phyloP scores from a whole-genome alignment of 2,329 filamentous ascomycete genomes.

The Aspergillus hiratsukae region DNA sequence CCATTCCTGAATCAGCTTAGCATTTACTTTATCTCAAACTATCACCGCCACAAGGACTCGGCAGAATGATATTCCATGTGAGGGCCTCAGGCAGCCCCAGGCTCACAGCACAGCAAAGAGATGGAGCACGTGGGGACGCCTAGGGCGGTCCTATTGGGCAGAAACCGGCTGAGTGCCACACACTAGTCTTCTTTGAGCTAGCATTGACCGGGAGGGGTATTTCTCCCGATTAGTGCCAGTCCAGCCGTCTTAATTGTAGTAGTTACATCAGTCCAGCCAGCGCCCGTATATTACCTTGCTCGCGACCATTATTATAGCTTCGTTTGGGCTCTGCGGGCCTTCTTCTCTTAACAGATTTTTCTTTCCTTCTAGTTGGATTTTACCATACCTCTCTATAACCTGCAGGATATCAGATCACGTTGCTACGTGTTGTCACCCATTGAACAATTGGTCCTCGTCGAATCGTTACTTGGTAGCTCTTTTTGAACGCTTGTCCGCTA shows the following conservation, averaged over 20 bases:
- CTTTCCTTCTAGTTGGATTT: not conserved
- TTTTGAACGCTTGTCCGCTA: not conserved
- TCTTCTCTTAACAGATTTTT: not conserved
- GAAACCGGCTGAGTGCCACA: conserved; percentile 2
- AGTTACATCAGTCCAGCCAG: not conserved
- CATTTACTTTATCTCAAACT: conserved; percentile 1
- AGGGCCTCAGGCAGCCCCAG: not conserved
- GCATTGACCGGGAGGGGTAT: not conserved
- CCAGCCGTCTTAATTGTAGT: not conserved
- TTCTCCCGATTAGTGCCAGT: not conserved
- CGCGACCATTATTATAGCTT: not conserved
- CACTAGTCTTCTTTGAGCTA: not conserved
- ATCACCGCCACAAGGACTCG: conserved; percentile 8
- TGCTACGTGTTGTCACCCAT: not conserved
- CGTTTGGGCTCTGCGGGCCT: not conserved
- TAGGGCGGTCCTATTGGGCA: conserved; percentile 3
- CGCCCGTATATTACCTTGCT: not conserved
- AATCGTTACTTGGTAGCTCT: not conserved
- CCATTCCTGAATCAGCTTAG: conserved; percentile 9
- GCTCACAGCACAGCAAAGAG: conserved; percentile 1
- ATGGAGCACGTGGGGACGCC: conserved; percentile 6
- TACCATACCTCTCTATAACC: not conserved
- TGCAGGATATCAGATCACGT: not conserved
- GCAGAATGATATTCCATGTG: not conserved
- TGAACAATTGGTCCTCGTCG: not conserved